phyloP scores from a whole-genome alignment of 768 basidiomycete species.

The Suillus tomentosus region DNA sequence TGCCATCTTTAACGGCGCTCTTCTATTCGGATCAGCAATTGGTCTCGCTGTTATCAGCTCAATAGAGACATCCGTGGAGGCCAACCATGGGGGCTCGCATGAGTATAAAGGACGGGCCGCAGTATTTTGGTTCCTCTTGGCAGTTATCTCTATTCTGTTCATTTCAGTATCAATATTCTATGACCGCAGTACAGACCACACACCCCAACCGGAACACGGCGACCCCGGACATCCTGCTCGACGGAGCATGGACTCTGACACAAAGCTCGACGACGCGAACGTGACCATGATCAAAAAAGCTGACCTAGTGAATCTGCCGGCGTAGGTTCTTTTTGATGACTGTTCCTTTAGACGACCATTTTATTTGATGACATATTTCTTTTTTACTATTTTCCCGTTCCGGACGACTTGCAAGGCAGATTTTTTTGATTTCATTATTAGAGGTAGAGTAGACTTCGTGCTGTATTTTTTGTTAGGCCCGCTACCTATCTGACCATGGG shows the following conservation, averaged over 20 bases:
- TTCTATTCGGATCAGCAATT: slow-evolving; percentile 22
- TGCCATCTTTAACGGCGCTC: slow-evolving; percentile 56
- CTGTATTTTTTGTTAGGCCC: neutral
- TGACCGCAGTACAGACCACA: slow-evolving; percentile 19
- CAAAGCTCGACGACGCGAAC: neutral
- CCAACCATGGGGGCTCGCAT: slow-evolving; percentile 30
- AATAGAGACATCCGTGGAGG: slow-evolving; percentile 48
- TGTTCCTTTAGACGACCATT: neutral
- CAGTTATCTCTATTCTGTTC: too few species aligned
- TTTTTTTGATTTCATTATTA: neutral
- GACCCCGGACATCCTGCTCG: neutral
- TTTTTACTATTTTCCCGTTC: neutral
- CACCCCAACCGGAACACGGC: slow-evolving; percentile 3
- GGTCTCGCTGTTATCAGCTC: slow-evolving; percentile 51
- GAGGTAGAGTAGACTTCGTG: neutral
- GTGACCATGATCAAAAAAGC: neutral
- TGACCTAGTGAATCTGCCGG: neutral
- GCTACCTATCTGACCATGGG: too few species aligned
- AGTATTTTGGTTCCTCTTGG: slow-evolving; percentile 35
- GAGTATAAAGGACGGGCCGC: slow-evolving; percentile 44
- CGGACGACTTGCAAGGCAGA: neutral
- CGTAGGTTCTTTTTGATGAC: neutral
- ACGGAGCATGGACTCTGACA: neutral
- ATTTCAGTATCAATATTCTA: slow-evolving; percentile 19
- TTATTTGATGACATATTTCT: neutral